Evolutionary conservation across 805 yeast species (phyloP), one percentile per base, ranked within the genome.

Genomic region (Candida nitratophila): DNA sequence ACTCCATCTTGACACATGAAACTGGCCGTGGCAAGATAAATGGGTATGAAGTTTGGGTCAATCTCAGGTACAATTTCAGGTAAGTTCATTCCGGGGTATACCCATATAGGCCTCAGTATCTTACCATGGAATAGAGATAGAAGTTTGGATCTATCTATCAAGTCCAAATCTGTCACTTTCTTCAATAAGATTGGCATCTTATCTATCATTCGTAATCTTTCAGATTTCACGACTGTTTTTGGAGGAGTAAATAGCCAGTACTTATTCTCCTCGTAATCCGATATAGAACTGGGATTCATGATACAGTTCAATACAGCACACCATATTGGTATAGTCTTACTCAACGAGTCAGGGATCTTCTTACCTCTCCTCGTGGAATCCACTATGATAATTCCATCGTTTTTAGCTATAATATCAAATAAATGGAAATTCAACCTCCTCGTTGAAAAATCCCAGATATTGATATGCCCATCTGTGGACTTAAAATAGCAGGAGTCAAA

Each of bases 271-370:
- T 42, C 43, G 4, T 32, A 7, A 17, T 15, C 27, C 3, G 30
- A 53, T 19, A 69, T 77, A 45, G 71, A 70, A 10, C 5, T 10
- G 10, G 27, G 27, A 24, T 24, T 4, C 59, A 79, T 61, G 1
- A 83, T 65, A 32, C 61, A 60, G 54, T 85, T 86, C 17, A 88
- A 45, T 4, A 86, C 88, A 0, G 90, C 85, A 61, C 95, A 85
- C 97, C 97, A 89, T 1, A 87, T 85, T 0, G 96, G 96, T 1
- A 89, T 69, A 0, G 96, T 89, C 53, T 89, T 89, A 53, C 89
- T 82, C 7, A 87, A 61, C 0, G 96, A 83, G 60, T 89, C 97
- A 0, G 97, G 96, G 63, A 88, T 79, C 22, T 74, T 63, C 57
- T 88, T 89, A 2, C 96, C 96, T 35, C 89, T 70, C 49, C 96